Conservation (phyloP, 1,284 basidiomycete genomes). For the Phylloboletellus chloephorus region DNA sequence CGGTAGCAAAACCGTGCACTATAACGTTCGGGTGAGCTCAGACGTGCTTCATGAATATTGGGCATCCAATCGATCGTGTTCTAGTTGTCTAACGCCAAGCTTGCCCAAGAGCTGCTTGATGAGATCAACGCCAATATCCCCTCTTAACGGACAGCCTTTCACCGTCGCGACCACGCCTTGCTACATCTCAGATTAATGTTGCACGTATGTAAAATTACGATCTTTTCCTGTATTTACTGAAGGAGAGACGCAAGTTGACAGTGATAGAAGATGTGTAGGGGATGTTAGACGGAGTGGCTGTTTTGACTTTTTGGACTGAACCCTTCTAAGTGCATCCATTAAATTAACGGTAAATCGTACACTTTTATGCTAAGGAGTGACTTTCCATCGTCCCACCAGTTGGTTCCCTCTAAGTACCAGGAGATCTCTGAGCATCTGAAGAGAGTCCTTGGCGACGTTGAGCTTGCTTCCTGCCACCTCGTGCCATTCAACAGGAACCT, state of each 20-base stretch:
- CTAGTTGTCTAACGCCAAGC: conserved; percentile 57
- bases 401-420: conserved; percentile 81
- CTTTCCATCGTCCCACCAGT: conserved; percentile 64
- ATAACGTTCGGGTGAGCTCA: conserved; percentile 68
- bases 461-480: conserved; percentile 91
- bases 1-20: conserved; percentile 56
- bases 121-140: conserved; percentile 55
- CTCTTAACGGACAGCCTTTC: conserved; percentile 20
- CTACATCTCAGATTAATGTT: conserved; percentile 34
- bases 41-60: background rate
- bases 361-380: conserved; percentile 20
- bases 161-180: conserved; percentile 16
- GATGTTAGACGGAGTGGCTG: conserved; percentile 13
- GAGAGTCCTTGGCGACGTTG: conserved; percentile 74
- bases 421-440: conserved; percentile 87
- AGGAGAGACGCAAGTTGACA: conserved; percentile 21
- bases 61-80: conserved; percentile 4
- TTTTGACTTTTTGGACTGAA: conserved; percentile 19
- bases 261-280: conserved; percentile 20
- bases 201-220: conserved; percentile 31
- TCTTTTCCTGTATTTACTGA: conserved; percentile 28
- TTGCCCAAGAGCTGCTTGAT: conserved; percentile 52
- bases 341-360: conserved; percentile 30
- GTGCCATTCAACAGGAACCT: conserved; percentile 88
- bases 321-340: conserved; percentile 14